Percentiles rank a stretch among this genome's conserved stretches.
These are phyloP conservation scores for Adansonia rubrostipa DNA, from an alignment of 441 rosid genomes.

Conservation along the genomic window DNA sequence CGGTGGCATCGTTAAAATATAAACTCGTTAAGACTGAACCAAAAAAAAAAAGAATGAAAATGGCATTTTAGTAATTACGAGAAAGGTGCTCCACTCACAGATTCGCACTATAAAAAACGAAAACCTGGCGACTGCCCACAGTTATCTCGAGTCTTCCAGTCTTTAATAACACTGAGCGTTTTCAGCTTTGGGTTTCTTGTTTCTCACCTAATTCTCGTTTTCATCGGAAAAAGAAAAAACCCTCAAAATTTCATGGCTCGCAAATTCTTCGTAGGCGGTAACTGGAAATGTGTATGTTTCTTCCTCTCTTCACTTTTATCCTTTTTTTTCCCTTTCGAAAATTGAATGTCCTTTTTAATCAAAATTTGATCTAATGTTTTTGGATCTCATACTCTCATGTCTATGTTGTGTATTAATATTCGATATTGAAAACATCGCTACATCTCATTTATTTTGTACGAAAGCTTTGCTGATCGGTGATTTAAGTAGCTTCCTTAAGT, in stretches of 20 bases:
- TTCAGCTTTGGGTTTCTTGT: background rate
- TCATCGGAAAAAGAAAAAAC: slow-evolving; percentile 10
- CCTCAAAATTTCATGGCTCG: slow-evolving; percentile 46
- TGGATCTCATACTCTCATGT: background rate
- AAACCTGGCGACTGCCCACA: background rate
- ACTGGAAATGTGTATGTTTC: slow-evolving; percentile 78
- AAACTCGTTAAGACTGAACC: no score
- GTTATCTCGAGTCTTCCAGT: background rate
- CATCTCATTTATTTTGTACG: background rate
- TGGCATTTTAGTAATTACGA: background rate
- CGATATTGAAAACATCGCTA: background rate
- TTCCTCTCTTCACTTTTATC: background rate
- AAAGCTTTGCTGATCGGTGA: background rate
- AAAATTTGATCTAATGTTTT: background rate
- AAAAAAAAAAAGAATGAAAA: background rate
- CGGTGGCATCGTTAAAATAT: no score
- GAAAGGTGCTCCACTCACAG: background rate
- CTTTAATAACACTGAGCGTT: background rate
- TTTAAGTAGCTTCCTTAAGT: background rate
- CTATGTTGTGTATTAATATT: background rate
- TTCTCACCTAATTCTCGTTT: slow-evolving; percentile 15
- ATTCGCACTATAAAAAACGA: background rate
- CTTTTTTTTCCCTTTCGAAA: background rate
- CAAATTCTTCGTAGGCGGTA: slow-evolving; percentile 78
- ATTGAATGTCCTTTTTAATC: background rate